Percentiles rank a stretch among this genome's conserved stretches.
Evolutionary conservation across 2,329 filamentous ascomycete genomes (phyloP).

Genomic region (Stachybotrys chartarum): DNA sequence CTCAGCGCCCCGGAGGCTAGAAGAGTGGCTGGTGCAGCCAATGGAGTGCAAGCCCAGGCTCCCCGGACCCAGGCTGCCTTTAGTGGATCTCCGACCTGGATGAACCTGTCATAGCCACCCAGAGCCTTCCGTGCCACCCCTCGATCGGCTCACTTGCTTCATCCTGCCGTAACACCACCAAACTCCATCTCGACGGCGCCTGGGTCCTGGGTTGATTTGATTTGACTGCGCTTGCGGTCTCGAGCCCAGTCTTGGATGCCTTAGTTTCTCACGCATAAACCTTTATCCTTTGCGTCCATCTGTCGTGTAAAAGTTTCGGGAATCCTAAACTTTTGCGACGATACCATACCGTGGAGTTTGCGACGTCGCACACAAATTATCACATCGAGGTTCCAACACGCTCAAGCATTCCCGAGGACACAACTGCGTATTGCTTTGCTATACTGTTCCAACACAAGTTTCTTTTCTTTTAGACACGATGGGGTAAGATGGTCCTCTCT

Average conservation of each 20-base stretch:
- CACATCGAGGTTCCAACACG: not conserved
- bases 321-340: not conserved
- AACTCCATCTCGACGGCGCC: no score
- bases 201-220: not conserved
- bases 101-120: not conserved
- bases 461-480: not conserved
- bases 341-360: not conserved
- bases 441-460: not conserved
- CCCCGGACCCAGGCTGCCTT: not conserved
- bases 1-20: not conserved
- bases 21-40: not conserved
- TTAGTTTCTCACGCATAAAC: not conserved
- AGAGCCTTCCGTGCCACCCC: not conserved
- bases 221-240: not conserved
- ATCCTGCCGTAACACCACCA: not conserved
- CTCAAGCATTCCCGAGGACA: not conserved
- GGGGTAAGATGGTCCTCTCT: not conserved
- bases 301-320: not conserved
- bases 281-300: not conserved
- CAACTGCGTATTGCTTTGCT: not conserved
- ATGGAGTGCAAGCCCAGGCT: not conserved
- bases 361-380: not conserved
- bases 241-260: not conserved
- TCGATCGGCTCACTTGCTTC: not conserved
- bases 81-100: not conserved